phyloP scores from a whole-genome alignment of 345 rosid species.

The Raphanus sativus region DNA sequence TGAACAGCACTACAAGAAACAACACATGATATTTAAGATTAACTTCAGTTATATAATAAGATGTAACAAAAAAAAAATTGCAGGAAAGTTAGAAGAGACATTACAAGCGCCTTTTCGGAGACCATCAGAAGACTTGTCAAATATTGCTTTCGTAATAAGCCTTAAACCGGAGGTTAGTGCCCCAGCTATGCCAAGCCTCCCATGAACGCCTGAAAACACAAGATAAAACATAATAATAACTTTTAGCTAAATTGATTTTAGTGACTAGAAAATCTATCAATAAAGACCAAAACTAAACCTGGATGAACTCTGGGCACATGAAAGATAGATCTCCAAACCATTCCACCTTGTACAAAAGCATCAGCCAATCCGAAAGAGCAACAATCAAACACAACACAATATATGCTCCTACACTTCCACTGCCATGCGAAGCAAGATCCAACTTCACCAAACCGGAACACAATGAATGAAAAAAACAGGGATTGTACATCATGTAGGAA shows the following conservation, averaged over 20 bases:
- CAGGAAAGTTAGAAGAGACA: slow-evolving; percentile 17
- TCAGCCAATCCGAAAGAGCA: slow-evolving; percentile 77
- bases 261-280: neutral
- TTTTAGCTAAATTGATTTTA: neutral
- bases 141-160: slow-evolving; percentile 73
- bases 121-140: slow-evolving; percentile 57
- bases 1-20: slow-evolving; percentile 54
- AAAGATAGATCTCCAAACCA: slow-evolving; percentile 82
- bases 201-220: slow-evolving; percentile 52
- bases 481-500: neutral
- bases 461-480: neutral
- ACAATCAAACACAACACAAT: slow-evolving; percentile 62
- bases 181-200: slow-evolving; percentile 76
- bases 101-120: slow-evolving; percentile 86
- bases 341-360: slow-evolving; percentile 87
- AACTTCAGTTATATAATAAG: neutral
- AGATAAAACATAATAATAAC: neutral
- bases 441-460: slow-evolving; percentile 42
- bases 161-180: slow-evolving; percentile 65
- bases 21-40: neutral
- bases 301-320: slow-evolving; percentile 68
- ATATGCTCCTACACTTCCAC: slow-evolving; percentile 71
- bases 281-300: slow-evolving; percentile 42
- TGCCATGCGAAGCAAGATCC: slow-evolving; percentile 77
- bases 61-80: neutral